Evolutionary conservation across 2,329 filamentous ascomycete genomes (phyloP).

Genomic region (Chaetomium olivaceum): DNA sequence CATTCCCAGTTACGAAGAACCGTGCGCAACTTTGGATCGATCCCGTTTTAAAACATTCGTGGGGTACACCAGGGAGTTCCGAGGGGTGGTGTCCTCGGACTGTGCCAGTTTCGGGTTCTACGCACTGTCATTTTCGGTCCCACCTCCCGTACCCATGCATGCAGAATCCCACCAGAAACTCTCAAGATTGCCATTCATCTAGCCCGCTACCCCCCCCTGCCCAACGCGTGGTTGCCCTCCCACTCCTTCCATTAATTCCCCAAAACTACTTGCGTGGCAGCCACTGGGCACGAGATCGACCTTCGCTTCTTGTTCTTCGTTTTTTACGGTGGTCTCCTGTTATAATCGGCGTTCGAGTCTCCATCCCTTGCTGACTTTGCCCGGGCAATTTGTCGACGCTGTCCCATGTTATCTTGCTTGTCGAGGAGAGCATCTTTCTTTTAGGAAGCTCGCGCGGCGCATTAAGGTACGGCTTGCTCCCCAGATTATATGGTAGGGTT

Average conservation of each 20-base stretch:
- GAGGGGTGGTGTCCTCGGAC: neutral
- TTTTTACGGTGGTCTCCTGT: constrained; percentile 18
- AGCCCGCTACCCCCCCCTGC: constrained; percentile 22
- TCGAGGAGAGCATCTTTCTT: constrained; percentile 9
- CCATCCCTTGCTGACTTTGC: constrained; percentile 29
- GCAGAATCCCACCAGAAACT: constrained; percentile 29
- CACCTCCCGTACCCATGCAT: constrained; percentile 25
- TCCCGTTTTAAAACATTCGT: too few relatives aligned
- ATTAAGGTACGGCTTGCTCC: constrained; percentile 2
- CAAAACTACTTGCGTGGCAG: constrained; percentile 19
- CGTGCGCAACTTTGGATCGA: neutral
- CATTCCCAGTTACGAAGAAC: neutral
- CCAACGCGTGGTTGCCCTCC: constrained; percentile 19
- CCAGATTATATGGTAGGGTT: neutral
- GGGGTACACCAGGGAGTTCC: neutral
- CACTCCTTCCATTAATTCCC: constrained; percentile 21
- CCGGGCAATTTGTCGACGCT: neutral
- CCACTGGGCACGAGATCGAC: constrained; percentile 23
- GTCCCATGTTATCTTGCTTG: constrained; percentile 1
- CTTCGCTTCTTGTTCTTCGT: constrained; percentile 24
- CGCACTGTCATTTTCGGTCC: constrained; percentile 24
- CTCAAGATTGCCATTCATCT: constrained; percentile 32
- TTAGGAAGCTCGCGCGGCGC: constrained; percentile 8
- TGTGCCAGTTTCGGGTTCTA: neutral
- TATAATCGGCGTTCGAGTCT: constrained; percentile 25